Base-by-base conservation (phyloP, 306 rosid species). In the Medicago arabica region DNA sequence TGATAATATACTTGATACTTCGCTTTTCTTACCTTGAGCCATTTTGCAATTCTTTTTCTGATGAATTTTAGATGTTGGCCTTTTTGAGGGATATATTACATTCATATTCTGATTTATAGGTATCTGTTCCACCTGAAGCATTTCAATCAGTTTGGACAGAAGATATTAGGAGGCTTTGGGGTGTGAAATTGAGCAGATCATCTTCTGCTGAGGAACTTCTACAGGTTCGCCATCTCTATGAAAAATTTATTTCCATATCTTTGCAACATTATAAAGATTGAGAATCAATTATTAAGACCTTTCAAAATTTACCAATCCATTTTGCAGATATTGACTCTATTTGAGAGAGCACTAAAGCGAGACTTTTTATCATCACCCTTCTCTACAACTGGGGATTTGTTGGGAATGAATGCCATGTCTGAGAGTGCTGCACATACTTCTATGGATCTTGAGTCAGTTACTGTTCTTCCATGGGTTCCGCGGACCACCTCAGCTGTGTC, bases 381-480 rank as follows among this genome's bases (percentile, higher is more conserved):
- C 82, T 76, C 91, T 16, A 77, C 92, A 18, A 92, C 96, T 0
- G 87, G 77, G 69, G 97, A 92, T 67, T 72, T 89, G 68, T 80
- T 92, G 87, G 88, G 93, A 40, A 76, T 87, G 67, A 67, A 79
- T 75, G 81, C 81, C 55, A 73, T 71, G 80, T 73, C 79, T 0
- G 82, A 76, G 46, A 75, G 36, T 82, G 77, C 85, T 72, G 74
- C 70, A 41, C 76, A n/a, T 79, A 77, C 83, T 61, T 78, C 68
- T 49, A 64, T 75, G 7, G 90, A 84, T 80, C 70, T 75, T 28
- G 87, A 85, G 31, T 81, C 92, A 6, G 78, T 89, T 75, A 69
- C 83, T 69, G 73, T 87, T 44, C 92, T 95, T 81, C 99, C 99
- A 67, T 95, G 99, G 99, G 82, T 95, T 64, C 99, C 99, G 34